Evolutionary conservation across 1,284 basidiomycete species (phyloP).

Genomic region (Amylostereum areolatum): DNA sequence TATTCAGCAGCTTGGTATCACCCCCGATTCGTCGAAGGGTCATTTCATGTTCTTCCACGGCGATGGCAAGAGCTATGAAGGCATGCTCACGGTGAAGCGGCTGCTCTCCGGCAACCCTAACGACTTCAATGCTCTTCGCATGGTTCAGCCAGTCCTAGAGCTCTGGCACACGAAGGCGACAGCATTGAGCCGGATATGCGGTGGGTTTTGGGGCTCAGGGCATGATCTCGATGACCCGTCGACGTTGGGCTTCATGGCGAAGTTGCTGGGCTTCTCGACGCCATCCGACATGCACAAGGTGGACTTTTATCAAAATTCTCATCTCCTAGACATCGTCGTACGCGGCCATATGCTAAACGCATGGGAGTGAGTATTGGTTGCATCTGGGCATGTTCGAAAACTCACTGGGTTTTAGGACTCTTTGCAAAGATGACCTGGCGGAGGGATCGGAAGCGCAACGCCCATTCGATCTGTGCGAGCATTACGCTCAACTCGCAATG

Average conservation of each 20-base stretch:
- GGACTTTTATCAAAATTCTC: constrained; percentile 5
- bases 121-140: constrained; percentile 6
- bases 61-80: constrained; percentile 13
- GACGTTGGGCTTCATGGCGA: constrained; percentile 7
- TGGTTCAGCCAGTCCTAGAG: constrained; percentile 8
- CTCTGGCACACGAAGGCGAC: constrained; percentile 17
- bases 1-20: background rate
- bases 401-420: too few relatives aligned
- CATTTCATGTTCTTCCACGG: constrained; percentile 7
- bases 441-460: too few relatives aligned
- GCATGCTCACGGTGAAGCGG: constrained; percentile 5
- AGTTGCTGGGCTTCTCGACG: background rate
- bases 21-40: background rate
- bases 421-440: too few relatives aligned
- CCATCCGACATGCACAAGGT: constrained; percentile 9
- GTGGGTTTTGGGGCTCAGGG: constrained; percentile 1
- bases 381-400: too few relatives aligned
- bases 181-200: constrained; percentile 5
- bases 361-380: constrained; percentile 2
- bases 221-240: constrained; percentile 6
- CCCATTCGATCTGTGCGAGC: too few relatives aligned
- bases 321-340: background rate
- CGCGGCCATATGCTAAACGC: background rate
- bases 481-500: too few relatives aligned
- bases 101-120: constrained; percentile 2